Evolutionary conservation across 805 yeast species (phyloP), one percentile per base, ranked within the genome.

Genomic region (Scheffersomyces coipomensis): DNA sequence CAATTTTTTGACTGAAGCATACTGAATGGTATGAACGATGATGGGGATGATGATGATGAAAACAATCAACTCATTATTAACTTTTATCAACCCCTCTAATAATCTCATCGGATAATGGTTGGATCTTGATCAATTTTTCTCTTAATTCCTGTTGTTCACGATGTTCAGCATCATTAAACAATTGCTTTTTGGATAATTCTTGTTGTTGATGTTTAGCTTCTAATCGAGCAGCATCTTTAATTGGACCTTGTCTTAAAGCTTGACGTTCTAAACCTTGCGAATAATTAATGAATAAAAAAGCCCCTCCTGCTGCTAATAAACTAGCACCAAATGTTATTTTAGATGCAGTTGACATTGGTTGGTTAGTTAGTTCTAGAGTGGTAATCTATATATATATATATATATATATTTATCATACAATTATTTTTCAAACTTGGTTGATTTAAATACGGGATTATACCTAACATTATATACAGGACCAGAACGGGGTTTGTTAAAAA

Each of bases 161-260:
- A 54, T 85, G 88, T 46, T 86, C 95, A 33, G 68, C 60, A 41
- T 79, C 71, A 58, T 86, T 86, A 30, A 75, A 61, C 39, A 56
- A 40, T 46, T 69, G 71, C 47, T 76, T 81, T 50, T 62, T 63
- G 40, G 56, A 47, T 52, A 68, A 55, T n/a, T 27, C 30, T 45
- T 64, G 58, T 50, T 64, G 61, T 46, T 55, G 47, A 40, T 71
- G 58, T 52, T 76, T 75, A 33, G 68, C 73, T 34, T 72, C 71
- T 43, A 83, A 58, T 42, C 95, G 67, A 43, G 71, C 78, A 2
- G 89, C 88, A 57, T 88, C 96, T 52, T 85, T 85, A 51, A 85
- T 78, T 4, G 96, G 96, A 1, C 96, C 96, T 51, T 78, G 86
- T 52, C 84, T 82, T 33, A 87, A 66, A 2, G 84, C 82, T 15